phyloP scores from a whole-genome alignment of 805 yeast genomes.

The Spathaspora boniae region DNA sequence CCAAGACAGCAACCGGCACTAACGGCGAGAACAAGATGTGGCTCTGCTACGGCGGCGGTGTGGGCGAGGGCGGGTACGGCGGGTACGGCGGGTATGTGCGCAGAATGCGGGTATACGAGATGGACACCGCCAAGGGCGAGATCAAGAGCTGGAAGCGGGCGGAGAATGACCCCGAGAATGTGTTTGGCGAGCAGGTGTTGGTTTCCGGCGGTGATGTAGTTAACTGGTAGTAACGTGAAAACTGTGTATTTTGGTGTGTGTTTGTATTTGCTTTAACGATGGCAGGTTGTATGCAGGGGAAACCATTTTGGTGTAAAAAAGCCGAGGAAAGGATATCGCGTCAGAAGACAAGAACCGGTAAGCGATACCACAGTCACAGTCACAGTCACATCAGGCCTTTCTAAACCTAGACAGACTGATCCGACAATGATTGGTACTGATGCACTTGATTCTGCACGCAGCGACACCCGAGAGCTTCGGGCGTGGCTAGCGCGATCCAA shows the following conservation, averaged over 20 bases:
- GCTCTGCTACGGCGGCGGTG: conserved; percentile 93
- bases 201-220: conserved; percentile 41
- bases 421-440: not conserved
- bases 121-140: conserved; percentile 48
- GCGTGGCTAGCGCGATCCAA: conserved; percentile 34
- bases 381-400: too few species aligned
- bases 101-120: conserved; percentile 67
- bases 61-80: conserved; percentile 95
- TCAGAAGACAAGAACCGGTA: too few species aligned
- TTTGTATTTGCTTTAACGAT: too few species aligned
- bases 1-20: conserved; percentile 19
- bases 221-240: not conserved
- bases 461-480: conserved; percentile 24
- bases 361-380: too few species aligned
- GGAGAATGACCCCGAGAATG: conserved; percentile 46
- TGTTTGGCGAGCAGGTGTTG: conserved; percentile 50
- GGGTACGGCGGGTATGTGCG: conserved; percentile 89
- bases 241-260: too few species aligned
- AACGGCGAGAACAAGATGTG: conserved; percentile 46
- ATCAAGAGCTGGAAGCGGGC: conserved; percentile 72
- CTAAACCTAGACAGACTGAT: too few species aligned
- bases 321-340: too few species aligned
- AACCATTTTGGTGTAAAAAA: too few species aligned
- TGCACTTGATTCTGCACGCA: conserved; percentile 4
- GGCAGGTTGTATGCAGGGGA: too few species aligned